These are phyloP conservation scores for Stylonectria norvegica DNA, from an alignment of 2,329 filamentous ascomycete species.

Conservation along the genomic window DNA sequence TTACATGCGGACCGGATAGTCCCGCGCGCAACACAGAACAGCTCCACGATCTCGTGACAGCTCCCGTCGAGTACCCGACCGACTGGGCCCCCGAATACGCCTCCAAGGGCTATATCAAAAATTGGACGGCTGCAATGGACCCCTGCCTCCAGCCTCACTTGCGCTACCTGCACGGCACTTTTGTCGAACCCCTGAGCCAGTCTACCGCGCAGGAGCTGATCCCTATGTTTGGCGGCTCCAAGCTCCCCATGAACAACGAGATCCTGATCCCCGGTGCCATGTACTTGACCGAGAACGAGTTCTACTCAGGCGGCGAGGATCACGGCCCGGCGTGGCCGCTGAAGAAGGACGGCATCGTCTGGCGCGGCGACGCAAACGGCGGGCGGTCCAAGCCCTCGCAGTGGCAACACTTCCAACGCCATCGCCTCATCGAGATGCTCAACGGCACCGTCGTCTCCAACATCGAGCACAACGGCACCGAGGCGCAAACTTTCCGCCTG, in stretches of 20 bases:
- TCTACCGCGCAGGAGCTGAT: slow-evolving; percentile 52
- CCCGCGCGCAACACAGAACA: slow-evolving; percentile 39
- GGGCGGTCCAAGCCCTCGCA: slow-evolving; percentile 51
- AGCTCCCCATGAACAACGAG: slow-evolving; percentile 61
- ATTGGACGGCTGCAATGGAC: slow-evolving; percentile 57
- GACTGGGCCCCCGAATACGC: slow-evolving; percentile 36
- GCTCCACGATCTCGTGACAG: slow-evolving; percentile 28
- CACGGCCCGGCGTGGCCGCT: slow-evolving; percentile 56
- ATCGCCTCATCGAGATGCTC: slow-evolving; percentile 66
- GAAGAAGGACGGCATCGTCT: slow-evolving; percentile 55
- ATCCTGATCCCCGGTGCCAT: slow-evolving; percentile 63
- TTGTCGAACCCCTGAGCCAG: slow-evolving; percentile 52
- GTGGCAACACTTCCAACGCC: slow-evolving; percentile 69
- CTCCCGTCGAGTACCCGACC: slow-evolving; percentile 33
- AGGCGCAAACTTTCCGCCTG: slow-evolving; percentile 48
- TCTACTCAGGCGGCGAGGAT: slow-evolving; percentile 54
- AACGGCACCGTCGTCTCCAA: slow-evolving; percentile 57
- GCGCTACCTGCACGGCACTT: slow-evolving; percentile 52
- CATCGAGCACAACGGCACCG: slow-evolving; percentile 41
- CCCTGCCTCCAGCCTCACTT: slow-evolving; percentile 56
- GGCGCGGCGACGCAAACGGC: slow-evolving; percentile 64
- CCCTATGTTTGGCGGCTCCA: slow-evolving; percentile 61
- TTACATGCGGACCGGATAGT: slow-evolving; percentile 55
- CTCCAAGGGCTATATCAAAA: slow-evolving; percentile 50
- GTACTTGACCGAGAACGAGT: slow-evolving; percentile 57